Evolutionary conservation across 2,329 filamentous ascomycete genomes (phyloP).

Genomic region (Dactylella cylindrospora): DNA sequence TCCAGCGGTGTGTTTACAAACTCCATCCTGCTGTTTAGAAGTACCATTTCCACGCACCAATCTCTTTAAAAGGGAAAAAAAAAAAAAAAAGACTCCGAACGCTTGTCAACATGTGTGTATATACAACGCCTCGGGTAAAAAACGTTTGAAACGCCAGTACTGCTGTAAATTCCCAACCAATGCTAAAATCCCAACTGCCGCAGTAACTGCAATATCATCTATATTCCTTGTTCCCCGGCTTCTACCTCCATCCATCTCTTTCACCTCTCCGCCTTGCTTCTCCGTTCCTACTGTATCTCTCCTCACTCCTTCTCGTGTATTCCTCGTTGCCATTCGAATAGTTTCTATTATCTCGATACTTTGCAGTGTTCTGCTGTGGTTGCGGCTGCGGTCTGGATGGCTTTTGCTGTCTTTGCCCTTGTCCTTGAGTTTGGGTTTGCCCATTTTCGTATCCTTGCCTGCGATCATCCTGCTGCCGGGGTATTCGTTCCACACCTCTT

Average conservation of each 20-base stretch:
- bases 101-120: too few species aligned
- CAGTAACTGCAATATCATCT: too few species aligned
- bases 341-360: background rate
- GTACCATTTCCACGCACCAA: too few species aligned
- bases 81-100: too few species aligned
- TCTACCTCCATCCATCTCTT: background rate
- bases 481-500: constrained; percentile 29
- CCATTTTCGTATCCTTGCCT: background rate
- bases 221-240: background rate
- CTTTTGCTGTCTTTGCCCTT: background rate
- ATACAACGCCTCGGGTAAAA: too few species aligned
- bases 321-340: background rate
- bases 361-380: background rate
- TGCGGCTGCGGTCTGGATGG: background rate
- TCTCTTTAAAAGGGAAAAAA: too few species aligned
- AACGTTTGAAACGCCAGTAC: too few species aligned
- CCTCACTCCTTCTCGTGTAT: background rate
- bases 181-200: too few species aligned
- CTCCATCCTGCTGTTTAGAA: too few species aligned
- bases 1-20: too few species aligned
- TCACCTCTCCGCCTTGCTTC: background rate
- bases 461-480: constrained; percentile 3
- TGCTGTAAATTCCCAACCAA: too few species aligned
- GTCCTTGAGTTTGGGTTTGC: background rate
- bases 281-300: background rate